These are phyloP conservation scores for Vitis amurensis DNA, from an alignment of 164 flowering plant species.

Conservation along the genomic window DNA sequence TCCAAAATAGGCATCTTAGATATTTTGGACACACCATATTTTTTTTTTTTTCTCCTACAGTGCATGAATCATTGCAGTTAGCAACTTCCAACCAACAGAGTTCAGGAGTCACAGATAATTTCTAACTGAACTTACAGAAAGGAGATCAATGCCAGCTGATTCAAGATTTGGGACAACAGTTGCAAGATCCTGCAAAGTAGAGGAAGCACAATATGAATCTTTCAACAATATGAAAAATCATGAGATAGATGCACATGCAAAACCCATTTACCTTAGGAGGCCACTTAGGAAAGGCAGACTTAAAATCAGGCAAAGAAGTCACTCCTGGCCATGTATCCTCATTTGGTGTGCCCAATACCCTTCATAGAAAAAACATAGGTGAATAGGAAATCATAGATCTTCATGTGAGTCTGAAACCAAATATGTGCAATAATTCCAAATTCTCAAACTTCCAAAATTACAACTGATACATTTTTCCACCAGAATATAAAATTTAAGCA, in stretches of 20 bases:
- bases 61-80: background rate
- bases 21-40: no score
- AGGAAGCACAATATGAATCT: conserved; percentile 5
- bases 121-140: conserved; percentile 56
- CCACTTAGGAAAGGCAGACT: conserved; percentile 93
- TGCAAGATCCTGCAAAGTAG: conserved; percentile 60
- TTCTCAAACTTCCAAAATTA: no score
- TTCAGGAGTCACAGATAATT: background rate
- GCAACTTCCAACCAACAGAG: background rate
- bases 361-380: conserved; percentile 23
- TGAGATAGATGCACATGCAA: background rate
- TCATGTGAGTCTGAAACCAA: no score
- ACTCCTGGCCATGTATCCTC: conserved; percentile 97
- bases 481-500: no score
- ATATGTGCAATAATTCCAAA: no score
- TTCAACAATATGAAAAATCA: background rate
- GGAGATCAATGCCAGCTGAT: conserved; percentile 83
- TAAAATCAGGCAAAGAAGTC: conserved; percentile 85
- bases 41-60: no score
- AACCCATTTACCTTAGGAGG: conserved; percentile 58
- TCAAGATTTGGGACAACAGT: conserved; percentile 78
- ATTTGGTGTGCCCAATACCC: conserved; percentile 87
- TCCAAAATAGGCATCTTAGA: no score
- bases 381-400: background rate
- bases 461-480: no score